Percentiles rank a stretch among this genome's conserved stretches.
Conservation (phyloP, 768 basidiomycete species). For the Cantharellus anzutake region DNA sequence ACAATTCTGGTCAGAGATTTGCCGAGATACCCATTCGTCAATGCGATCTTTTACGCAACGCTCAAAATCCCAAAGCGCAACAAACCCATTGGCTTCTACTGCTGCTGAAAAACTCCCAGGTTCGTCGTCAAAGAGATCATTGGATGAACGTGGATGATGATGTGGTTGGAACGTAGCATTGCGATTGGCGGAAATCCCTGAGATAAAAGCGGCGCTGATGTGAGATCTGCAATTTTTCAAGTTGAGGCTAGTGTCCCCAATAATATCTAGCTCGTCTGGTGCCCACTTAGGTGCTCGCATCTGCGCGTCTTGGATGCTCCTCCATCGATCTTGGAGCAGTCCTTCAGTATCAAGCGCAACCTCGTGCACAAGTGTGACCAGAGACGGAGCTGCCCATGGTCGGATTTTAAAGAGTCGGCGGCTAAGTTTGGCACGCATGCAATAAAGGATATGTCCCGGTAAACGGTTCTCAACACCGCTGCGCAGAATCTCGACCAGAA, state of each 20-base stretch:
- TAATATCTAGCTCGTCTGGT: not conserved
- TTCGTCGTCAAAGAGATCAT: not conserved
- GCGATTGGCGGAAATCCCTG: not conserved
- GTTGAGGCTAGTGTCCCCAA: not conserved
- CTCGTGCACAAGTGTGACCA: not conserved
- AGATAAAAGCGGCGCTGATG: not conserved
- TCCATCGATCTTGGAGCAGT: not conserved
- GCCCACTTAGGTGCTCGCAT: not conserved
- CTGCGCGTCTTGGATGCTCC: not conserved
- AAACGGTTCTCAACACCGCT: constrained; percentile 9
- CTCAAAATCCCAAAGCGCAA: too few relatives aligned
- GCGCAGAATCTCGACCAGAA: constrained; percentile 18
- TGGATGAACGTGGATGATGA: not conserved
- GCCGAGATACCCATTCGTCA: too few relatives aligned
- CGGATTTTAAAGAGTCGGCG: constrained; percentile 11
- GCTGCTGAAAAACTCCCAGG: not conserved
- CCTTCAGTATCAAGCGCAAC: not conserved
- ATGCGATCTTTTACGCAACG: too few relatives aligned
- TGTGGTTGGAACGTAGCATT: not conserved
- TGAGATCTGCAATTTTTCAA: not conserved
- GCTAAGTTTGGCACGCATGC: constrained; percentile 16
- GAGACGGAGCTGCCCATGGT: not conserved
- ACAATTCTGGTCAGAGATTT: too few relatives aligned
- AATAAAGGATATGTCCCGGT: constrained; percentile 15
- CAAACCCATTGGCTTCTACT: too few relatives aligned